These are phyloP conservation scores for Sugiyamaella qingdaonensis DNA, from an alignment of 805 yeast species.

Conservation along the genomic window DNA sequence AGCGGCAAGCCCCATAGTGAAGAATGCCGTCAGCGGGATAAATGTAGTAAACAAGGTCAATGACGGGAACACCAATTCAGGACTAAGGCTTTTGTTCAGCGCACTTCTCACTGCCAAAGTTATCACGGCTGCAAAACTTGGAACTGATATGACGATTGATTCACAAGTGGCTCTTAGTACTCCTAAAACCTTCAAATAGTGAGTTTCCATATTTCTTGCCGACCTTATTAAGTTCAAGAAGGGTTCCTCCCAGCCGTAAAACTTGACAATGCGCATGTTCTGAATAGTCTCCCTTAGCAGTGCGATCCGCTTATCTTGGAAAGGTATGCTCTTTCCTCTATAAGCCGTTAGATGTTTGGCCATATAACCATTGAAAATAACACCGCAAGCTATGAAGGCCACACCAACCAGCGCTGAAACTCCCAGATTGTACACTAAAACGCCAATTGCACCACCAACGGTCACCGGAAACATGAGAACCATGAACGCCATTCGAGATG, in stretches of 20 bases:
- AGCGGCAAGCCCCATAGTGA: slow-evolving; percentile 69
- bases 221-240: slow-evolving; percentile 50
- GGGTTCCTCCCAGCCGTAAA: slow-evolving; percentile 82
- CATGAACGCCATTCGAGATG: slow-evolving; percentile 59
- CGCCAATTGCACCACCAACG: slow-evolving; percentile 51
- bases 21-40: slow-evolving; percentile 59
- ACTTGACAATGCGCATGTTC: slow-evolving; percentile 75
- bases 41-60: slow-evolving; percentile 63
- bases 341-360: slow-evolving; percentile 38
- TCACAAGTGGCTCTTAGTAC: slow-evolving; percentile 57
- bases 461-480: slow-evolving; percentile 57
- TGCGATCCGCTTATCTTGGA: slow-evolving; percentile 62
- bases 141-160: slow-evolving; percentile 61
- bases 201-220: slow-evolving; percentile 57
- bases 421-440: slow-evolving; percentile 60
- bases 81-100: slow-evolving; percentile 39
- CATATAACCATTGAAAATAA: slow-evolving; percentile 29
- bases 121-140: slow-evolving; percentile 66
- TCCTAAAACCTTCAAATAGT: slow-evolving; percentile 56
- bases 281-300: slow-evolving; percentile 76
- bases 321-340: slow-evolving; percentile 53
- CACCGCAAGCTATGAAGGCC: slow-evolving; percentile 35
- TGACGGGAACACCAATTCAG: slow-evolving; percentile 68
- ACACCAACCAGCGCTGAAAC: slow-evolving; percentile 62
- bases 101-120: slow-evolving; percentile 45